A percentile compares a stretch with the other conserved stretches of the same genome.
Conservation (phyloP, 306 rosid genomes). For the Medicago ruthenica region DNA sequence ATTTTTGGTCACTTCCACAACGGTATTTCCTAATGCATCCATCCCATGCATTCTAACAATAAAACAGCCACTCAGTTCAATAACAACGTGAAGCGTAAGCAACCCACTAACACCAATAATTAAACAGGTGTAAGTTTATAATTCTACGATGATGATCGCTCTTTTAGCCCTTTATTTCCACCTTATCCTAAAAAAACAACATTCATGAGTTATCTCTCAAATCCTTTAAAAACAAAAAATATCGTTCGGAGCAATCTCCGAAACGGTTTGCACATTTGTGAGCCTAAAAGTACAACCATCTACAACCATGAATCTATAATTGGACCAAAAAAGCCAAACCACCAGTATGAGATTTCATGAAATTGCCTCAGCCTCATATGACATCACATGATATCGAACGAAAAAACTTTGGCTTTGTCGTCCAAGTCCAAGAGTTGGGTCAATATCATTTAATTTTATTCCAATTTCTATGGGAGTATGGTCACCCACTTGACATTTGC, state of each 20-base stretch:
- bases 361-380: background rate
- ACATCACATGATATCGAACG: background rate
- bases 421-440: background rate
- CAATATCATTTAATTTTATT: background rate
- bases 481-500: slow-evolving; percentile 35
- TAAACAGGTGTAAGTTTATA: background rate
- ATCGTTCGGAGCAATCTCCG: no score
- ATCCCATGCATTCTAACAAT: background rate
- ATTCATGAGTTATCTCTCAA: no score
- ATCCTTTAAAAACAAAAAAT: no score
- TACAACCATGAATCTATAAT: background rate
- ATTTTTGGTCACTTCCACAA: background rate
- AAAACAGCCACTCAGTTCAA: no score
- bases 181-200: no score
- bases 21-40: background rate
- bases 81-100: background rate
- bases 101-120: background rate
- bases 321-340: background rate
- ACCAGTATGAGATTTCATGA: background rate
- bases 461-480: background rate
- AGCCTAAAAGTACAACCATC: no score
- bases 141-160: background rate
- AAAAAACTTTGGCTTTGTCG: background rate
- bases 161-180: no score
- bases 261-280: no score